Percentiles rank a stretch among this genome's conserved stretches.
These are phyloP conservation scores for Epicoccum nigrum DNA, from an alignment of 2,329 filamentous ascomycete genomes.

Conservation along the genomic window DNA sequence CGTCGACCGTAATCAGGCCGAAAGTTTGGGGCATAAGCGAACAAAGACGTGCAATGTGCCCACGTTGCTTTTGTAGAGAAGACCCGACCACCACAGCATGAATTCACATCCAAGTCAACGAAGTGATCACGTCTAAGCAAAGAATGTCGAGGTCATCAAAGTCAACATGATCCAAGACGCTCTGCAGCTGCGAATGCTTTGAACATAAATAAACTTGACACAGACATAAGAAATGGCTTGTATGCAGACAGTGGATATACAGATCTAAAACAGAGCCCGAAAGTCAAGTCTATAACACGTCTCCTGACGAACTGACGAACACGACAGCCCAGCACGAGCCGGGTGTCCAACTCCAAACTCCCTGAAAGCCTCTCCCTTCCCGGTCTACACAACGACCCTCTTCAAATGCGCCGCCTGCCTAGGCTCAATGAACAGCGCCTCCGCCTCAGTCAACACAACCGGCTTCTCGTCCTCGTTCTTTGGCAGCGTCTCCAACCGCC, in stretches of 20 bases:
- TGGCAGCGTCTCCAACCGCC: slow-evolving; percentile 79
- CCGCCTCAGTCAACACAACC: slow-evolving; percentile 78
- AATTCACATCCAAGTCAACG: too few relatives aligned
- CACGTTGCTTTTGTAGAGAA: too few relatives aligned
- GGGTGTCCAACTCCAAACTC: slow-evolving; percentile 1
- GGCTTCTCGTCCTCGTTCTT: slow-evolving; percentile 69
- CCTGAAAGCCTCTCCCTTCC: neutral
- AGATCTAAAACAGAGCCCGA: neutral
- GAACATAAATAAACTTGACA: too few relatives aligned
- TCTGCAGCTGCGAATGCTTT: too few relatives aligned
- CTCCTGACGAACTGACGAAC: neutral
- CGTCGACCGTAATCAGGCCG: too few relatives aligned
- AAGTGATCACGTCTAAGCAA: too few relatives aligned
- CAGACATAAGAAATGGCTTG: neutral
- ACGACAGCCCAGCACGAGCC: neutral
- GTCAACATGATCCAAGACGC: too few relatives aligned
- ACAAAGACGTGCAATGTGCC: too few relatives aligned
- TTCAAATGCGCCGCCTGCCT: slow-evolving; percentile 68
- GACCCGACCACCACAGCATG: too few relatives aligned
- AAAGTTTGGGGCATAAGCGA: too few relatives aligned
- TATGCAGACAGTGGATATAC: neutral
- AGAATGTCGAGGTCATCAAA: too few relatives aligned
- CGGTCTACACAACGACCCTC: slow-evolving; percentile 30
- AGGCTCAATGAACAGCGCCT: slow-evolving; percentile 87
- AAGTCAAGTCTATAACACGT: neutral